Percentiles rank a stretch among this genome's conserved stretches.
phyloP scores from a whole-genome alignment of 108 stramenopile genomes.

The Schizochytrium sp. region DNA sequence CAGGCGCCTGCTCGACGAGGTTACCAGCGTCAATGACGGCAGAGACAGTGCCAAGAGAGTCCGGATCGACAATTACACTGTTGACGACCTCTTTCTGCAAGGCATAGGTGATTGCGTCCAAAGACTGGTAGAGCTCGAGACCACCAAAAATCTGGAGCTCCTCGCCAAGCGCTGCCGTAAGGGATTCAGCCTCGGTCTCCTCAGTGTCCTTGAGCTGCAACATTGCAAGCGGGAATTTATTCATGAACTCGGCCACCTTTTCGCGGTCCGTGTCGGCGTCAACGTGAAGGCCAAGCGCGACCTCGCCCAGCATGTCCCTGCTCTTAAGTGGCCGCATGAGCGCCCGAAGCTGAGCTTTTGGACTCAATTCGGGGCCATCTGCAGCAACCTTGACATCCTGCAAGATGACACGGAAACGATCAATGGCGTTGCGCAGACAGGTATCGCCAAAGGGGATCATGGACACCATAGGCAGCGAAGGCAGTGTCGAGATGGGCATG shows the following conservation, averaged over 20 bases:
- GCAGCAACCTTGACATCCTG: neutral
- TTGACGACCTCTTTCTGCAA: neutral
- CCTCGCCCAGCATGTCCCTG: neutral
- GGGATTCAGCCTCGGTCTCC: neutral
- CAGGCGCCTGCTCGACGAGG: neutral
- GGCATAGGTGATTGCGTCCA: neutral
- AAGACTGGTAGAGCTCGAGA: neutral
- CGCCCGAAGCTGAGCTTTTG: neutral
- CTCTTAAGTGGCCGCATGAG: neutral
- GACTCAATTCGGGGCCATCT: neutral
- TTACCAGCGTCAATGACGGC: neutral
- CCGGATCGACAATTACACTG: neutral
- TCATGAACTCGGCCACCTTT: neutral
- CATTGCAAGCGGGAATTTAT: neutral
- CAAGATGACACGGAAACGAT: neutral
- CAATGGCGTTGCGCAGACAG: neutral
- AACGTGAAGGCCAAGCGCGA: neutral
- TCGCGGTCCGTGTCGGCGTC: neutral
- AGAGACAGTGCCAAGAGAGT: neutral
- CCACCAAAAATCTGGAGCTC: neutral
- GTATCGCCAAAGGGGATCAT: neutral
- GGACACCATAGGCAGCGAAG: neutral
- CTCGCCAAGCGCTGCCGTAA: neutral
- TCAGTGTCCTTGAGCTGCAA: neutral
- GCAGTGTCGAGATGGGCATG: neutral